Conservation (phyloP, 2,329 filamentous ascomycete species). For the Rasamsonia emersonii region DNA sequence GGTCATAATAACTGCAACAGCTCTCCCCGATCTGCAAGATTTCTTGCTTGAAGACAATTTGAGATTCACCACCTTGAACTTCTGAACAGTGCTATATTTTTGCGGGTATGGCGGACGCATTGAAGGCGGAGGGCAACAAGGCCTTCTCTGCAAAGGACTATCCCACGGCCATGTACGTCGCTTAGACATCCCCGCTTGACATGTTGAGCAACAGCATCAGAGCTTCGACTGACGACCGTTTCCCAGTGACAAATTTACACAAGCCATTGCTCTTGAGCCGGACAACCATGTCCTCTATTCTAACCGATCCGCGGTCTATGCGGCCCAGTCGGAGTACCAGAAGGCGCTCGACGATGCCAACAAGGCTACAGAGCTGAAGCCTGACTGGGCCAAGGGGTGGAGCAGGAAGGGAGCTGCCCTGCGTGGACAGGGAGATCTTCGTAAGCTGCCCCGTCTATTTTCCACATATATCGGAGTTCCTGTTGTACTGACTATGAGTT, state of each 20-base stretch:
- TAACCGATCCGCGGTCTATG: constrained; percentile 81
- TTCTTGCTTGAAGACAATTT: not conserved
- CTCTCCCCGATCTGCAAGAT: constrained; percentile 5
- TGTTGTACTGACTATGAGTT: constrained; percentile 12
- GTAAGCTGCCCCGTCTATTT: constrained; percentile 30
- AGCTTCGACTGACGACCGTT: constrained; percentile 5
- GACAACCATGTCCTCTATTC: constrained; percentile 95
- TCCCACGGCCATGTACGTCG: constrained; percentile 79
- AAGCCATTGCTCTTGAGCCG: constrained; percentile 83
- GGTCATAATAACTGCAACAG: constrained; percentile 16
- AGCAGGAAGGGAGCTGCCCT: constrained; percentile 84
- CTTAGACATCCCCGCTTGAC: constrained; percentile 17
- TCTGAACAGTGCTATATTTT: not conserved
- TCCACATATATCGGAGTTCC: not conserved
- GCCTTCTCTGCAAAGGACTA: constrained; percentile 98
- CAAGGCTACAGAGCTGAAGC: constrained; percentile 90
- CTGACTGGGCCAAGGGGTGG: constrained; percentile 97
- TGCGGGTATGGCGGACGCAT: constrained; percentile 60
- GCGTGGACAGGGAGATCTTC: constrained; percentile 76
- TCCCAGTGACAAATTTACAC: constrained; percentile 77
- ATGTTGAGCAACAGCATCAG: constrained; percentile 8
- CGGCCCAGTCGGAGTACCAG: constrained; percentile 82
- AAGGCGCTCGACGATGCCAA: constrained; percentile 80
- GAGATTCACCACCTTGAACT: not conserved
- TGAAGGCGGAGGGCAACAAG: constrained; percentile 98